Base-by-base conservation (phyloP, 192 early-diverging fungal species). In the Dispira parvispora region DNA sequence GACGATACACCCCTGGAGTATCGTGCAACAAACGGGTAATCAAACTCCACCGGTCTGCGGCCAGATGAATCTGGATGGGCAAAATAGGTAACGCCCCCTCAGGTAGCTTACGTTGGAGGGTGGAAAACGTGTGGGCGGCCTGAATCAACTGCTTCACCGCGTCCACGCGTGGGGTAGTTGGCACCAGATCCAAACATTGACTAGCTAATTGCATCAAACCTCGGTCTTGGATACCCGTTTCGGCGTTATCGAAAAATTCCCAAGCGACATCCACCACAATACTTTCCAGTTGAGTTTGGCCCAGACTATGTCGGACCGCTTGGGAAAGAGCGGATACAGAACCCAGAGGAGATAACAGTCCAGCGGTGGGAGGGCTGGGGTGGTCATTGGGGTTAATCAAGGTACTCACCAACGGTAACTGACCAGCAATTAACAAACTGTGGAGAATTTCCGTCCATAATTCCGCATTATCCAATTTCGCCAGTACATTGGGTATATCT, bases 211-310 rank as follows among this genome's bases (percentile, higher is more conserved):
- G 46, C 45, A 69, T n/a, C 63, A 57, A 49, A 8, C 65, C 68
- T 3, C 38, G 44, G 3, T 67, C 67, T 46, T 38, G 64, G 32
- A 64, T 62, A 28, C 67, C 63, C 8, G 68, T 63, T 16, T 67
- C 71, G 1, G 73, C 64, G 57, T 70, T 71, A 61, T 71, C 69
- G n/a, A 71, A 64, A 64, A 75, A 46, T 64, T 75, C 69, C 46
- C 65, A 61, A 1, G 65, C 69, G 13, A 64, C 69, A n/a, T 68
- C 62, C n/a, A 67, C 66, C 62, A 67, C 67, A n/a, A 52, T 52
- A 18, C 13, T 52, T 52, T 52, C 50, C 50, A 52, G 18, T 38
- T 38, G 32, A 6, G 6, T 38, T 38, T 6, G 32, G 6, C 32
- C 32, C 32, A 38, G 32, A 6, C 32, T 38, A 6, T 38, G 32